These are phyloP conservation scores for Backusella australiensis DNA, from an alignment of 192 early-diverging fungal species.

Conservation along the genomic window DNA sequence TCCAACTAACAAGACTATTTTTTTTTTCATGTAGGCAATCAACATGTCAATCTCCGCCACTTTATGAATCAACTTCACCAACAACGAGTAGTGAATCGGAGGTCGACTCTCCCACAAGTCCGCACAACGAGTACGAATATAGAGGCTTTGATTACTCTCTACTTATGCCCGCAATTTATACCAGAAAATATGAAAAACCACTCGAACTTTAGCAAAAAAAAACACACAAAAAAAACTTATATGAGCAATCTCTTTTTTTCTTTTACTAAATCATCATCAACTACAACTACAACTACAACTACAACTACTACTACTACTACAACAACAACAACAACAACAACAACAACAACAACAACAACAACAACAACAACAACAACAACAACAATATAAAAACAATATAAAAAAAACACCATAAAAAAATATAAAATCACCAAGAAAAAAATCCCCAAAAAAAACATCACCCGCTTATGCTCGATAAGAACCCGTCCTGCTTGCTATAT, in stretches of 20 bases:
- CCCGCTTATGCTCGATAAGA: background rate
- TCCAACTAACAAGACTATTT: background rate
- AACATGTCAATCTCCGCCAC: conserved; percentile 3
- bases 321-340: background rate
- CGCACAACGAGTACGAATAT: background rate
- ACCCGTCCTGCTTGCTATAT: background rate
- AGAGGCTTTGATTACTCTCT: background rate
- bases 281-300: too few relatives aligned
- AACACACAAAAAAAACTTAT: background rate
- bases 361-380: background rate
- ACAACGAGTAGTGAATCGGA: conserved; percentile 17
- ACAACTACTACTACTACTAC: too few relatives aligned
- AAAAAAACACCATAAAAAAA: background rate
- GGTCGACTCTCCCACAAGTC: background rate
- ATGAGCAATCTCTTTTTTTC: background rate
- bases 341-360: background rate
- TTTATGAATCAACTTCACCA: background rate
- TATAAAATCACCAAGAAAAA: background rate
- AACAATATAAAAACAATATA: background rate
- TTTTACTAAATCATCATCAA: background rate
- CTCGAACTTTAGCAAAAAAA: background rate
- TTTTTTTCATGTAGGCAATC: background rate
- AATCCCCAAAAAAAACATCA: background rate
- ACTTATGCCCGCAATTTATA: background rate
- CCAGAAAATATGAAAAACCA: background rate